phyloP scores from a whole-genome alignment of 2,329 filamentous ascomycete genomes.

The Diplodia seriata region DNA sequence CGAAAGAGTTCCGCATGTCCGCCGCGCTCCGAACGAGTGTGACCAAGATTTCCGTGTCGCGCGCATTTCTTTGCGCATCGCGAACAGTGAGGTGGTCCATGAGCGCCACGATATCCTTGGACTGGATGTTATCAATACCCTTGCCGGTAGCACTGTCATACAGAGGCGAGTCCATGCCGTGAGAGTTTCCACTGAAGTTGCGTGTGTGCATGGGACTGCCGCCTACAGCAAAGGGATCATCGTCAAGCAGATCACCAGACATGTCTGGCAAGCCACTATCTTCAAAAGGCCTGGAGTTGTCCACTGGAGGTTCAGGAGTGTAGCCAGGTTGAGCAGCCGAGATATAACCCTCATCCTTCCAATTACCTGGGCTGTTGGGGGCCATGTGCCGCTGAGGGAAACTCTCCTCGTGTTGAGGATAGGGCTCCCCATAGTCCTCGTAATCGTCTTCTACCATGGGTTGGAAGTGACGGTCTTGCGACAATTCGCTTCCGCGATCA shows the following conservation, averaged over 20 bases:
- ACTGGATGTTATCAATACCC: conserved; percentile 90
- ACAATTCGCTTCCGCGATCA: conserved; percentile 39
- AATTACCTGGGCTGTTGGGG: conserved; percentile 61
- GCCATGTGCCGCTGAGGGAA: conserved; percentile 32
- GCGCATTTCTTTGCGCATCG: conserved; percentile 92
- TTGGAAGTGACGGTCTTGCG: conserved; percentile 44
- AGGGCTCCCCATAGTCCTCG: conserved; percentile 42
- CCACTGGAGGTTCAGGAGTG: conserved; percentile 51
- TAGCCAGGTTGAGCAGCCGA: conserved; percentile 70
- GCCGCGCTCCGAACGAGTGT: conserved; percentile 91
- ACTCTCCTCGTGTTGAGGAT: conserved; percentile 37
- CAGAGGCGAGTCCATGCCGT: conserved; percentile 86
- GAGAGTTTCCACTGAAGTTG: conserved; percentile 86
- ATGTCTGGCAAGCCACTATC: conserved; percentile 64
- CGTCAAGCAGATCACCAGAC: conserved; percentile 53
- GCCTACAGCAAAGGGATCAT: conserved; percentile 70
- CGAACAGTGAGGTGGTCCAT: conserved; percentile 99
- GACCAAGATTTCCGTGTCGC: conserved; percentile 95
- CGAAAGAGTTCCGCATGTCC: conserved; percentile 96
- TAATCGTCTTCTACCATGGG: conserved; percentile 50
- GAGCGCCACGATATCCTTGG: conserved; percentile 92
- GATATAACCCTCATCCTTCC: conserved; percentile 86
- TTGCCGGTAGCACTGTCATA: conserved; percentile 89
- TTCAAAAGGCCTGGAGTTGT: conserved; percentile 58
- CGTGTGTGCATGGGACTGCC: conserved; percentile 62